A percentile compares a stretch with the other conserved stretches of the same genome.
Evolutionary conservation across 805 yeast species (phyloP).

Genomic region (Candida sonorensis): DNA sequence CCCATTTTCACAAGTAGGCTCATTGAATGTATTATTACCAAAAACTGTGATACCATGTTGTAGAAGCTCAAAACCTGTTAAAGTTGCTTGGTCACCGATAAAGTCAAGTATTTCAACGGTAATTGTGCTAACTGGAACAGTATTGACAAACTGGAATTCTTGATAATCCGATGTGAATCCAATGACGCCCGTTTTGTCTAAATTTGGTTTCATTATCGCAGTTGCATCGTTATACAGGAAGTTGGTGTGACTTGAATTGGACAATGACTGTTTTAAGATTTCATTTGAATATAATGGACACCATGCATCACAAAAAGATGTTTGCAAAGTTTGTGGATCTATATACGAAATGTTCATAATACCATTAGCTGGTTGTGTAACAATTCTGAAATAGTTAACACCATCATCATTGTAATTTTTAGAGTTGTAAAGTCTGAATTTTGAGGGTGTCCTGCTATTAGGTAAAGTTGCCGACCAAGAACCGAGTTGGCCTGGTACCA

Average conservation of each 20-base stretch:
- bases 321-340: constrained; percentile 60
- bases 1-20: constrained; percentile 45
- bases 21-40: constrained; percentile 71
- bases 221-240: no score
- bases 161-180: constrained; percentile 49
- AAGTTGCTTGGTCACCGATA: constrained; percentile 62
- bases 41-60: constrained; percentile 54
- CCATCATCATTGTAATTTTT: constrained; percentile 34
- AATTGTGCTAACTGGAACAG: constrained; percentile 51
- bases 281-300: no score
- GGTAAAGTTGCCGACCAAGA: constrained; percentile 61
- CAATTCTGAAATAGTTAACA: constrained; percentile 59
- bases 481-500: constrained; percentile 43
- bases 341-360: constrained; percentile 87
- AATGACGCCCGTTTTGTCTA: constrained; percentile 16
- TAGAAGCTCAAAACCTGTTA: constrained; percentile 68
- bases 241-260: no score
- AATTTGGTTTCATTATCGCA: no score
- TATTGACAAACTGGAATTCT: constrained; percentile 77
- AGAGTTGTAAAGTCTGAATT: constrained; percentile 66
- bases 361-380: constrained; percentile 74
- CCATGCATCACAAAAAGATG: constrained; percentile 73
- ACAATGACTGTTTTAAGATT: no score
- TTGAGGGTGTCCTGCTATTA: constrained; percentile 54
- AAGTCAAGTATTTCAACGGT: constrained; percentile 59